A percentile compares a stretch with the other conserved stretches of the same genome.
These are phyloP conservation scores for Barbatosphaeria neglecta DNA, from an alignment of 495 filamentous ascomycete species.

Conservation along the genomic window DNA sequence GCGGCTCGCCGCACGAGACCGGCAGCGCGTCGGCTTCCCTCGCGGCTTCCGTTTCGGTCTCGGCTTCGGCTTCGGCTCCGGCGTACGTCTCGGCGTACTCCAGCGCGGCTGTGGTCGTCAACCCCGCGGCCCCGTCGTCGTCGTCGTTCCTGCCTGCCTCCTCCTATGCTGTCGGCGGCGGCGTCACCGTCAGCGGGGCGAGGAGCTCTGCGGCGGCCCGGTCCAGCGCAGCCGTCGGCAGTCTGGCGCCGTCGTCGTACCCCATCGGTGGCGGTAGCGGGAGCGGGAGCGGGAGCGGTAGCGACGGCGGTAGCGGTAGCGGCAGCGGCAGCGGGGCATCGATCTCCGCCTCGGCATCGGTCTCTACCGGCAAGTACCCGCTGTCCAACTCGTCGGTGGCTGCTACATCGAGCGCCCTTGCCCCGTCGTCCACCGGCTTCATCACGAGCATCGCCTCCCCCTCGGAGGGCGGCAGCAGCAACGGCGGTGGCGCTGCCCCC, in stretches of 20 bases:
- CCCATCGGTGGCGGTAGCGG: neutral
- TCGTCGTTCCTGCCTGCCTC: too few relatives aligned
- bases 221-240: neutral
- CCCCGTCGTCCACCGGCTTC: neutral
- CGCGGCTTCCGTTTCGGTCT: neutral
- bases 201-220: neutral
- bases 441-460: conserved; percentile 6
- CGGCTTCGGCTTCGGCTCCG: too few relatives aligned
- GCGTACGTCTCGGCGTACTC: too few relatives aligned
- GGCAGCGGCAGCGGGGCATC: neutral
- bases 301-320: neutral
- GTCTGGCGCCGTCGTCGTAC: neutral
- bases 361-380: conserved; percentile 1
- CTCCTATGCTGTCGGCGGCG: too few relatives aligned
- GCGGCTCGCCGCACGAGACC: neutral
- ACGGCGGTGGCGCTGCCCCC: neutral
- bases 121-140: too few relatives aligned
- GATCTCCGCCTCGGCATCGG: neutral
- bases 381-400: neutral
- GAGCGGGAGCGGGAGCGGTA: neutral
- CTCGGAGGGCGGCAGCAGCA: conserved; percentile 1
- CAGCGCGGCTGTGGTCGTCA: too few relatives aligned
- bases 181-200: neutral
- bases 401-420: neutral
- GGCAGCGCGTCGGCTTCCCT: neutral